phyloP scores from a whole-genome alignment of 257 asterid species.

The Nemophila menziesii region DNA sequence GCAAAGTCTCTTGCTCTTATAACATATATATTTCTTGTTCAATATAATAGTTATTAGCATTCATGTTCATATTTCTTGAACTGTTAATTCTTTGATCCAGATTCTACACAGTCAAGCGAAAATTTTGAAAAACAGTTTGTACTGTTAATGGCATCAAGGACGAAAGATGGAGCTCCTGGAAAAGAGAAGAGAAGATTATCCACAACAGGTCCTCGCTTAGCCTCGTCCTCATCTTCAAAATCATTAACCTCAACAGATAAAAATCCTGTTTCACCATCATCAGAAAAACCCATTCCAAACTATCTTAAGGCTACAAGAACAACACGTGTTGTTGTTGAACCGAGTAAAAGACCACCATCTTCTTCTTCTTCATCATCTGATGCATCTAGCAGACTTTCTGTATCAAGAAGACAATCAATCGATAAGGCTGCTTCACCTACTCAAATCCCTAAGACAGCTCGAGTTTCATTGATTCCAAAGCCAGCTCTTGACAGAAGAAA shows the following conservation, averaged over 20 bases:
- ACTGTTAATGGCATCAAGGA: constrained; percentile 40
- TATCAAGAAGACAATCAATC: constrained; percentile 43
- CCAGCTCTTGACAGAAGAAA: constrained; percentile 28
- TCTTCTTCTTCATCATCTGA: not conserved
- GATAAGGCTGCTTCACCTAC: constrained; percentile 24
- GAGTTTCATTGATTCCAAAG: constrained; percentile 11
- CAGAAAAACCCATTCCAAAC: constrained; percentile 27
- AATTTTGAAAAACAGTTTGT: not conserved
- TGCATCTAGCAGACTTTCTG: constrained; percentile 7
- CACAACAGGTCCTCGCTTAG: constrained; percentile 17
- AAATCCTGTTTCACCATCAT: constrained; percentile 13
- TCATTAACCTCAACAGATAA: constrained; percentile 11
- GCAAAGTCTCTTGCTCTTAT: too few species aligned
- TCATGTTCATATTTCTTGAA: not conserved
- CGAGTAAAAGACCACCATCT: not conserved
- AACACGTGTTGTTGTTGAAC: not conserved
- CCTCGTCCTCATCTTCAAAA: constrained; percentile 8
- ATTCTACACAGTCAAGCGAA: not conserved
- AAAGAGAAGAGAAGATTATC: constrained; percentile 51
- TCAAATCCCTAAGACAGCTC: constrained; percentile 22
- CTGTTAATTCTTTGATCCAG: not conserved
- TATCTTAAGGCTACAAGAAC: constrained; percentile 40
- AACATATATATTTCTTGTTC: too few species aligned
- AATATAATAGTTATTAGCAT: too few species aligned
- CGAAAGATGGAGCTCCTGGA: constrained; percentile 22